Evolutionary conservation across 495 filamentous ascomycete species (phyloP).

Genomic region (Penicillium mononematosum): DNA sequence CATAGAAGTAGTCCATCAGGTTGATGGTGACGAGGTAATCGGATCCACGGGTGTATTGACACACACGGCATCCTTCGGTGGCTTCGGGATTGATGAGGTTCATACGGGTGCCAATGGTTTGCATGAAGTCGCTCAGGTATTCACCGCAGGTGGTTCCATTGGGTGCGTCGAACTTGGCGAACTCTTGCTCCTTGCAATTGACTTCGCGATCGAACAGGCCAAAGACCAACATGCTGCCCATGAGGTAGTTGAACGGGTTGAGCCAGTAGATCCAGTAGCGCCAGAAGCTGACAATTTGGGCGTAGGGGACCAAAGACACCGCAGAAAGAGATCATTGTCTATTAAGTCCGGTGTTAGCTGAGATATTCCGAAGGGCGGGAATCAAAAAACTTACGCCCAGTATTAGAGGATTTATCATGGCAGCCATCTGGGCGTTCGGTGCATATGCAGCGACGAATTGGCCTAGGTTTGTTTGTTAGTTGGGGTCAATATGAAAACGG

Average conservation of each 20-base stretch:
- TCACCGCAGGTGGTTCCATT: conserved; percentile 49
- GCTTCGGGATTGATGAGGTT: conserved; percentile 51
- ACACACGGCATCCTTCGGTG: conserved; percentile 56
- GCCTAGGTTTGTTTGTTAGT: neutral
- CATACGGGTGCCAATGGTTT: conserved; percentile 45
- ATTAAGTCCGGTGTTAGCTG: neutral
- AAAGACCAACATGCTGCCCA: conserved; percentile 56
- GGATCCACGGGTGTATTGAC: conserved; percentile 42
- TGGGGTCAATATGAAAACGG: neutral
- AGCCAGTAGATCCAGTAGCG: conserved; percentile 74
- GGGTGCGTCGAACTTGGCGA: conserved; percentile 52
- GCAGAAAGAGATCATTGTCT: conserved; percentile 54
- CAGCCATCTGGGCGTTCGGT: conserved; percentile 52
- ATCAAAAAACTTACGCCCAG: conserved; percentile 29
- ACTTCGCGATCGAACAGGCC: conserved; percentile 55
- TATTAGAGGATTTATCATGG: conserved; percentile 56
- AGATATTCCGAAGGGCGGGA: neutral
- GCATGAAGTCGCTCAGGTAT: conserved; percentile 55
- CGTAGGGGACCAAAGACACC: conserved; percentile 40
- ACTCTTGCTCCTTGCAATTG: conserved; percentile 55
- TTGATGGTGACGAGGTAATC: conserved; percentile 40
- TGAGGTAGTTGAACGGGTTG: conserved; percentile 67
- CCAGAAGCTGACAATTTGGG: conserved; percentile 56
- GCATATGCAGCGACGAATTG: conserved; percentile 59
- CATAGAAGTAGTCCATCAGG: conserved; percentile 39